Base-by-base conservation (phyloP, 1,284 basidiomycete species). In the Apiotrichum brassicae region DNA sequence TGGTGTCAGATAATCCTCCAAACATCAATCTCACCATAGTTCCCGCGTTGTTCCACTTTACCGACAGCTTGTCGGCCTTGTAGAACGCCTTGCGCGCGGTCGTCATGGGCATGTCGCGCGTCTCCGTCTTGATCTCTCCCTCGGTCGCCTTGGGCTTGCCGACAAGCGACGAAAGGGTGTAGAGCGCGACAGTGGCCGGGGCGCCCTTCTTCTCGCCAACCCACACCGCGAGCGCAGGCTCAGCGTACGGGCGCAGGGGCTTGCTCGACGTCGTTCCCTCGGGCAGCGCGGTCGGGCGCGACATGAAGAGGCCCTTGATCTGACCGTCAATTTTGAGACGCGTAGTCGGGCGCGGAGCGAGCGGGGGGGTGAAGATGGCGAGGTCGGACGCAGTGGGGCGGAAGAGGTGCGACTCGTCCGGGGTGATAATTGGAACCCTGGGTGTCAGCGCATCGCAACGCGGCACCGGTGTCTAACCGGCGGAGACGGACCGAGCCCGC, bases 31-130 rank as follows among this genome's bases (percentile, higher is more conserved):
- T 54, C 44, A 76, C 71, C 55, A 75, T 76, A 4, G 77, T 77
- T 22, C 94, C 94, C 23, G 92, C 81, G 16, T 82, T 82, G 73
- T 97, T 97, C 94, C 94, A 97, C 75, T 97, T 97, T 74, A 98
- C 86, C 64, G 83, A 82, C 12, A 89, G 81, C 57, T 88, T 86
- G 76, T 97, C 93, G 3, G 93, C 91, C 76, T 97, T 97, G 82
- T 84, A 97, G 73, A 97, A 97, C 2, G 83, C 86, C 78, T 97
- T 97, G 61, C 76, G 74, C n/a, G 76, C 76, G 6, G 66, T 59
- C 1, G 75, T 74, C 36, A 56, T 48, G 3, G 73, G 73, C 49
- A 71, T 56, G 44, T 68, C 63, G 42, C 61, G 64, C 9, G 58
- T 66, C 51, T 66, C 65, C 82, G 81, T 66, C 82, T 83, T 4